Evolutionary conservation across 192 early-diverging fungal species (phyloP).

Genomic region (Entomortierella beljakovae): DNA sequence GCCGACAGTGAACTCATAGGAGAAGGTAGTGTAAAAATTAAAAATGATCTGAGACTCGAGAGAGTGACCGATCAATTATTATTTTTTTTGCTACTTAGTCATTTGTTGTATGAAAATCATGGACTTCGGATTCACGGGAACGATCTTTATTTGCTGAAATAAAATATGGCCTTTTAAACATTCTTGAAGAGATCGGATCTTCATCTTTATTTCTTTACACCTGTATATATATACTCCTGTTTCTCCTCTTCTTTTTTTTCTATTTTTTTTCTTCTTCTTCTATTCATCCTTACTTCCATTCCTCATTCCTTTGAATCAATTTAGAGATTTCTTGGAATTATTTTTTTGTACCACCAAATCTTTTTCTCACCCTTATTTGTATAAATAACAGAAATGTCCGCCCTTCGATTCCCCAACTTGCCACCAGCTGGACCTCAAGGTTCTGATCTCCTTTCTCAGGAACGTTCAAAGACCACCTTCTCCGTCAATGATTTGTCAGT

Average conservation of each 20-base stretch:
- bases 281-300: not conserved
- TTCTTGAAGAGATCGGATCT: not conserved
- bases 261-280: not conserved
- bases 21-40: no score
- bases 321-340: not conserved
- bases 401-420: slow-evolving; percentile 53
- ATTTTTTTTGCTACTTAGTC: not conserved
- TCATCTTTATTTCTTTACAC: not conserved
- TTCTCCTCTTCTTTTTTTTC: not conserved
- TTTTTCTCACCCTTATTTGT: not conserved
- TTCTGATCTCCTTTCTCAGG: slow-evolving; percentile 63
- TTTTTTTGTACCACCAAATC: slow-evolving; percentile 6
- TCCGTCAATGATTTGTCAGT: slow-evolving; percentile 70
- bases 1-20: no score
- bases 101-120: no score
- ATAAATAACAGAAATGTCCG: slow-evolving; percentile 46
- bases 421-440: slow-evolving; percentile 61
- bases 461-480: slow-evolving; percentile 78
- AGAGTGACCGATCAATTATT: not conserved
- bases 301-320: not conserved
- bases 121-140: slow-evolving; percentile 9
- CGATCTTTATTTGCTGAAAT: slow-evolving; percentile 26
- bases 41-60: not conserved
- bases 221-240: slow-evolving; percentile 8
- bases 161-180: not conserved